Base-by-base conservation (phyloP, 495 filamentous ascomycete species). In the Hypoxylon trugodes region DNA sequence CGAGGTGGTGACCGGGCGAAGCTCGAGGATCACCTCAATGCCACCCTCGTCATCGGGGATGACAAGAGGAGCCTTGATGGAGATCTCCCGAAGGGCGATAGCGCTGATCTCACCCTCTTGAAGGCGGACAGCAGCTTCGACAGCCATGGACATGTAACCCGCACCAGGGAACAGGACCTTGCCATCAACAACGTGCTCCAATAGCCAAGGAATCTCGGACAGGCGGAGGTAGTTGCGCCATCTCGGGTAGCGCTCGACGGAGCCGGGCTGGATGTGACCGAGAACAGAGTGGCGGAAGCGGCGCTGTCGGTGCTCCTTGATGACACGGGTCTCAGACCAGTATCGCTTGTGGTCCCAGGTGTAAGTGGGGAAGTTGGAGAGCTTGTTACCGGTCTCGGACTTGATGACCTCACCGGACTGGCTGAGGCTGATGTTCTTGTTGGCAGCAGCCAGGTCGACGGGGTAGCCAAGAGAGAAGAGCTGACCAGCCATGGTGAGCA, bases 121-220 rank as follows among this genome's bases (percentile, higher is more conserved):
- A n/a, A n/a, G n/a, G n/a, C n/a, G n/a, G n/a, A n/a, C n/a, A n/a
- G n/a, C n/a, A 2, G 48, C 76, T 45, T 68, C 68, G 40, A 74
- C 72, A 6, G 77, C 77, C 18, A 81, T 79, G 37, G 82, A 72
- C 12, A 84, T 58, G 41, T 83, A 84, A 6, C 61, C 65, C 0
- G 81, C 81, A 45, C 78, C 81, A 5, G 75, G 71, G 30, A 65
- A 70, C 1, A 74, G 35, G 4, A 45, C 45, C 2, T 65, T 12
- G 2, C 36, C 33, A 22, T 72, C 69, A 40, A 74, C 59, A 22
- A 65, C 52, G 46, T 75, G 73, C 38, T 72, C 66, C 19, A 53
- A 47, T 9, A 75, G 37, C 73, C 73, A 75, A 10, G 69, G 66
- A 0, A 61, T 15, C 1, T 47, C 54, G n/a, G 8, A 10, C 1